phyloP scores from a whole-genome alignment of 164 flowering plant genomes.

The Liriodendron chinense region DNA sequence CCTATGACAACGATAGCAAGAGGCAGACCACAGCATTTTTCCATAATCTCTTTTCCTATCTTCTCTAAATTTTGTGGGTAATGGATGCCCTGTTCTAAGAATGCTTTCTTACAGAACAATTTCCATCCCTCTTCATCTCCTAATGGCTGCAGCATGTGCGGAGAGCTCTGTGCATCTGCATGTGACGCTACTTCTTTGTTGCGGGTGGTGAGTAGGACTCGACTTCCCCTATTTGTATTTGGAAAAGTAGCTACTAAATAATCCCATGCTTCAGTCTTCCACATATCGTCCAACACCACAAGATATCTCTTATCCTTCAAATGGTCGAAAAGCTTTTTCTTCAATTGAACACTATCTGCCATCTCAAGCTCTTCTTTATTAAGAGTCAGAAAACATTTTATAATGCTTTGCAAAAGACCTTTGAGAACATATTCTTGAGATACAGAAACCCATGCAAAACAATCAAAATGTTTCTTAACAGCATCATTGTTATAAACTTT shows the following conservation, averaged over 20 bases:
- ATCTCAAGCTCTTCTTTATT: neutral
- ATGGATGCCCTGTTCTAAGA: neutral
- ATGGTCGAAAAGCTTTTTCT: neutral
- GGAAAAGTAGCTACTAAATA: constrained; percentile 33
- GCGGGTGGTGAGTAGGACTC: constrained; percentile 43
- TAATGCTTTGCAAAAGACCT: neutral
- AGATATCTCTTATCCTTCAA: constrained; percentile 41
- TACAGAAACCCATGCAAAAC: neutral
- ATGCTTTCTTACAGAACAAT: neutral
- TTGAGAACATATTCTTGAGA: neutral
- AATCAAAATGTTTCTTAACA: neutral
- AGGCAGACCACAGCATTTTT: constrained; percentile 35
- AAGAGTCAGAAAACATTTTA: neutral
- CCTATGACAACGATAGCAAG: constrained; percentile 49
- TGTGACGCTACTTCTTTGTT: constrained; percentile 23
- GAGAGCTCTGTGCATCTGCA: neutral
- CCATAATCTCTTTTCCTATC: neutral
- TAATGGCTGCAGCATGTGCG: neutral
- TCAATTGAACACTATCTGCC: neutral
- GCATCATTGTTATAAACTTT: neutral
- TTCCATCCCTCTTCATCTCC: neutral
- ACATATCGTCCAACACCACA: constrained; percentile 53
- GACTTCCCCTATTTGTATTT: constrained; percentile 28
- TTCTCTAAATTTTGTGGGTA: neutral
- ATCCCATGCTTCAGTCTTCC: constrained; percentile 44